phyloP scores from a whole-genome alignment of 2,329 filamentous ascomycete species.

The Xylariaceae sp. region DNA sequence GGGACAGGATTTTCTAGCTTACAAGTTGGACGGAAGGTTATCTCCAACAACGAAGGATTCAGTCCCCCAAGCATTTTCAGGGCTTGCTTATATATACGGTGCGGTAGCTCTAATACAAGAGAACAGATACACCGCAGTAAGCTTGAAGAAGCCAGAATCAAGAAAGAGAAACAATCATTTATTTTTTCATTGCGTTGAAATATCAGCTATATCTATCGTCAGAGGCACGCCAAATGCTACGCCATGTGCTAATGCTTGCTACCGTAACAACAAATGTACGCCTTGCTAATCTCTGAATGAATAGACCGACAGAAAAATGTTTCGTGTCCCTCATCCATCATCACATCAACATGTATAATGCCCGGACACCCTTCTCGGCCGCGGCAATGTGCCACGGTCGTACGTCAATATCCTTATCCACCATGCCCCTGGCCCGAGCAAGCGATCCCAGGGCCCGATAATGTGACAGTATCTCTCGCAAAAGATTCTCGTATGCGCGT shows the following conservation, averaged over 20 bases:
- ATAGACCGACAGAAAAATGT: not conserved
- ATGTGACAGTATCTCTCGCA: conserved; percentile 65
- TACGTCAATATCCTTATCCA: conserved; percentile 54
- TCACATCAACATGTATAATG: conserved; percentile 61
- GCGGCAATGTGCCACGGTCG: conserved; percentile 74
- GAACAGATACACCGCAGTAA: not conserved
- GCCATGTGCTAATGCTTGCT: conserved; percentile 4
- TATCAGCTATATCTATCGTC: conserved; percentile 1
- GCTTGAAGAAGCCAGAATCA: not conserved
- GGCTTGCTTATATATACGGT: not conserved
- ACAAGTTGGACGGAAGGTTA: too few relatives aligned
- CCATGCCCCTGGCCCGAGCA: conserved; percentile 59
- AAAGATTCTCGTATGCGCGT: conserved; percentile 55
- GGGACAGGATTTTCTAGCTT: too few relatives aligned
- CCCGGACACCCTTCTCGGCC: conserved; percentile 62
- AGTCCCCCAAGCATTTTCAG: not conserved
- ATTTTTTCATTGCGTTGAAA: too few relatives aligned
- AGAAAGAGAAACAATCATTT: not conserved
- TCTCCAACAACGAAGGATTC: too few relatives aligned
- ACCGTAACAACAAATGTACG: conserved; percentile 12
- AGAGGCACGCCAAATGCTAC: conserved; percentile 8
- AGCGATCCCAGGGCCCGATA: conserved; percentile 65
- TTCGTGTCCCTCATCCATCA: too few relatives aligned
- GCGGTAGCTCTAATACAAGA: not conserved
- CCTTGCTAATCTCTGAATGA: not conserved